Evolutionary conservation across 495 filamentous ascomycete species (phyloP).

Genomic region (Penicillium verhagenii): DNA sequence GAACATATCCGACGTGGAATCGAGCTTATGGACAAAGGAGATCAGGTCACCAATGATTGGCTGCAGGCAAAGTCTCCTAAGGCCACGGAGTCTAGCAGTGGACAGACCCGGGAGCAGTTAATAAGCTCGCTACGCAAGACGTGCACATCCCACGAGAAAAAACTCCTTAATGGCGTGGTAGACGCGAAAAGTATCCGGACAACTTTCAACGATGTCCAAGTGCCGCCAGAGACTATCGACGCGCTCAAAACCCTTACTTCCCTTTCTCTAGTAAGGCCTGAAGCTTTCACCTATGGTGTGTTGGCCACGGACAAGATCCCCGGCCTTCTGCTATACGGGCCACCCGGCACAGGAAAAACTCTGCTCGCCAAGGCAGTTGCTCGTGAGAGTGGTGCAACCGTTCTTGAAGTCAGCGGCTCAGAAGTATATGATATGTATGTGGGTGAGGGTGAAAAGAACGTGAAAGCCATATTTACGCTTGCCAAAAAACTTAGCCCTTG

Average conservation of each 20-base stretch:
- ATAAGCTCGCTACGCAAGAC: conserved; percentile 47
- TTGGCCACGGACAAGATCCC: conserved; percentile 88
- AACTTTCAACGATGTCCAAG: conserved; percentile 82
- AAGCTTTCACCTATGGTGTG: conserved; percentile 95
- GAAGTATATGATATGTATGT: conserved; percentile 96
- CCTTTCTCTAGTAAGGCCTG: conserved; percentile 81
- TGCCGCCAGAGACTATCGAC: conserved; percentile 78
- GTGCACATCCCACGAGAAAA: conserved; percentile 75
- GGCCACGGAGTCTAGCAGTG: conserved; percentile 20
- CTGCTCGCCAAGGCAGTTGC: conserved; percentile 93
- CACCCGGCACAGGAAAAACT: conserved; percentile 95
- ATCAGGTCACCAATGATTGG: conserved; percentile 38
- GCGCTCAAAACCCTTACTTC: conserved; percentile 87
- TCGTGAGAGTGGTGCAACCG: conserved; percentile 87
- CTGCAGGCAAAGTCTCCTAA: conserved; percentile 36
- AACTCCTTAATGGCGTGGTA: conserved; percentile 75
- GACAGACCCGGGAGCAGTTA: conserved; percentile 36
- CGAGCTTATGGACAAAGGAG: conserved; percentile 37
- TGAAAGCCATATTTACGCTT: conserved; percentile 85
- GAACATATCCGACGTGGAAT: conserved; percentile 40
- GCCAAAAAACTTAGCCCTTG: conserved; percentile 92
- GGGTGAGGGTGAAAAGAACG: conserved; percentile 95
- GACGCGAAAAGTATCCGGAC: conserved; percentile 78
- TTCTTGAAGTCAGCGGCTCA: conserved; percentile 68
- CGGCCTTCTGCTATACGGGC: conserved; percentile 87